Evolutionary conservation across 139 green algal species (phyloP).

Genomic region (Tetradesmus obliquus): DNA sequence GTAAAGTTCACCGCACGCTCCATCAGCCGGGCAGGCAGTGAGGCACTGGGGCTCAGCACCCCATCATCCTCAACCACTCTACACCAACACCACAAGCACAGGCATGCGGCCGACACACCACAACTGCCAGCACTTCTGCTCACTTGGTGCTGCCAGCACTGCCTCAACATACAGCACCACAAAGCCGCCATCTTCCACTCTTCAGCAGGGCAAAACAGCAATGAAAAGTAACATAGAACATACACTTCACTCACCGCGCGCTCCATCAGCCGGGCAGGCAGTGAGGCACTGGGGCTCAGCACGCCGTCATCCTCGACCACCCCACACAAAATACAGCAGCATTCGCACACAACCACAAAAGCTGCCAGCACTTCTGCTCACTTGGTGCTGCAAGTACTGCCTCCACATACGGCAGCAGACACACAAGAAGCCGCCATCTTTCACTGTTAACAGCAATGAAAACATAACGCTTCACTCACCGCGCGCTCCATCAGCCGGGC

Average conservation of each 20-base stretch:
- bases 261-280: background rate
- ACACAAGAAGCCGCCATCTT: too few species aligned
- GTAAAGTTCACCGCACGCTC: background rate
- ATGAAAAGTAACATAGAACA: too few species aligned
- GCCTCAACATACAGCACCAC: background rate
- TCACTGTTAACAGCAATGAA: background rate
- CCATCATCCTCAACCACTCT: background rate
- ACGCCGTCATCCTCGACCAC: background rate
- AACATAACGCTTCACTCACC: background rate
- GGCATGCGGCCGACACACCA: background rate
- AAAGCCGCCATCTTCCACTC: too few species aligned
- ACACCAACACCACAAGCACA: background rate
- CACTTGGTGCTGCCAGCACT: background rate
- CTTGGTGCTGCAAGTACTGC: background rate
- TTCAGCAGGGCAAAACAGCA: too few species aligned
- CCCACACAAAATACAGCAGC: too few species aligned
- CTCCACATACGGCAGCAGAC: background rate
- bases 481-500: constrained; percentile 14
- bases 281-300: background rate
- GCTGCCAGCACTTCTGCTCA: background rate
- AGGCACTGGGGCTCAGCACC: background rate
- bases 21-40: background rate
- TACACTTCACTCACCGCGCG: background rate
- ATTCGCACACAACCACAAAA: background rate
- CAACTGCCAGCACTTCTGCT: background rate